Evolutionary conservation across 1,284 basidiomycete genomes (phyloP), one percentile per base, ranked within the genome.

Genomic region (Schizophyllum commune): DNA sequence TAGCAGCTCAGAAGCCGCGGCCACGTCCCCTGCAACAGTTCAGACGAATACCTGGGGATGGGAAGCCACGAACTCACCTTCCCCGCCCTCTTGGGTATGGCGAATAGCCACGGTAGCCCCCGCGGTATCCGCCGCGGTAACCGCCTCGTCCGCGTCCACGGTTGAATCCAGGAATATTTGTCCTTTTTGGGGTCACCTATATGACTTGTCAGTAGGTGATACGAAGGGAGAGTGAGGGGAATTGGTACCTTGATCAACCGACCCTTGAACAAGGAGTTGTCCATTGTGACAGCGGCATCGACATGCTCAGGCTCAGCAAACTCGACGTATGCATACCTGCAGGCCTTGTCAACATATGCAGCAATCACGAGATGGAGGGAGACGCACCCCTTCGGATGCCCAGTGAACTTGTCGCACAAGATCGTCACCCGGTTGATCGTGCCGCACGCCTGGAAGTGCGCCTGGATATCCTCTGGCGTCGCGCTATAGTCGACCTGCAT

Each of bases 341-440:
- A 60, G 27, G 21, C 60, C 34, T 57, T 51, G 51, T 19, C 63
- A 57, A 7, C 21, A 22, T 21, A 20, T 61, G 55, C 62, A 20
- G 34, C 20, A 53, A 52, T 57, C 60, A 39, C 55, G 57, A 9
- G 22, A 55, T 47, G 59, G 32, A 27, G 27, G 5, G n/a, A 55
- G 7, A 77, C 86, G 64, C 67, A 96, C 93, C 96, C 97, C 86
- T 98, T 99, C 52, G 97, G 96, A 79, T 98, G 96, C 55, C 97
- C 97, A 17, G 96, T 98, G 75, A 98, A 99, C 79, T 99, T 99
- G 83, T 99, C 97, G 75, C 97, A 99, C 27, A 99, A 85, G 70
- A 99, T 99, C 0, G 97, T 99, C 58, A 99, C 95, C 68, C 97
- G 87, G 78, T 99, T 99, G 75, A 99, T 99, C 20, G 92, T 96